phyloP scores from a whole-genome alignment of 78 protist genomes.

The Diacronema lutheri region DNA sequence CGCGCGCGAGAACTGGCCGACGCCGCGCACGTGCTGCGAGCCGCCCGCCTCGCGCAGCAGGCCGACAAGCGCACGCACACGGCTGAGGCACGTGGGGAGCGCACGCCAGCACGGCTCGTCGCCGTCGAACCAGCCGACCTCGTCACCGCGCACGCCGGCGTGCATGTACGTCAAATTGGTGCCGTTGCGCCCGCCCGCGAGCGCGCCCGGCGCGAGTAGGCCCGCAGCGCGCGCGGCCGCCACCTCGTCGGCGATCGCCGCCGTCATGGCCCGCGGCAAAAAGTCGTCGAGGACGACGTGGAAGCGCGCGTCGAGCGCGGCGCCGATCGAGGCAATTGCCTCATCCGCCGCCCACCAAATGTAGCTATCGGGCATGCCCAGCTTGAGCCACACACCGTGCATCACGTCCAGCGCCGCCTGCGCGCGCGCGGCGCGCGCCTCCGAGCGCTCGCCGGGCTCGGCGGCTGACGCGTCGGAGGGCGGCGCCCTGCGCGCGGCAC shows the following conservation, averaged over 20 bases:
- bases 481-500: too few species aligned
- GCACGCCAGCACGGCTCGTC: not conserved
- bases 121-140: conserved; percentile 19
- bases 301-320: not conserved
- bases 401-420: too few species aligned
- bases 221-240: not conserved
- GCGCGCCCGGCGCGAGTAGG: not conserved
- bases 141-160: not conserved
- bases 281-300: not conserved
- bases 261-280: not conserved
- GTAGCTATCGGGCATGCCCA: not conserved
- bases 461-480: too few species aligned
- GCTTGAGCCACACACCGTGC: too few species aligned
- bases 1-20: not conserved
- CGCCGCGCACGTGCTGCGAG: not conserved
- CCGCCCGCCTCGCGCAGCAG: not conserved
- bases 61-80: not conserved
- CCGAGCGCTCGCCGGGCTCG: too few species aligned
- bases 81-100: not conserved
- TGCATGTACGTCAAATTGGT: not conserved
- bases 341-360: not conserved
- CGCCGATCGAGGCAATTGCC: not conserved
- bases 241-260: not conserved
- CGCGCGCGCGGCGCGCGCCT: too few species aligned
- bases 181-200: conserved; percentile 13